phyloP scores from a whole-genome alignment of 495 filamentous ascomycete species.

The Sporormia fimetaria region DNA sequence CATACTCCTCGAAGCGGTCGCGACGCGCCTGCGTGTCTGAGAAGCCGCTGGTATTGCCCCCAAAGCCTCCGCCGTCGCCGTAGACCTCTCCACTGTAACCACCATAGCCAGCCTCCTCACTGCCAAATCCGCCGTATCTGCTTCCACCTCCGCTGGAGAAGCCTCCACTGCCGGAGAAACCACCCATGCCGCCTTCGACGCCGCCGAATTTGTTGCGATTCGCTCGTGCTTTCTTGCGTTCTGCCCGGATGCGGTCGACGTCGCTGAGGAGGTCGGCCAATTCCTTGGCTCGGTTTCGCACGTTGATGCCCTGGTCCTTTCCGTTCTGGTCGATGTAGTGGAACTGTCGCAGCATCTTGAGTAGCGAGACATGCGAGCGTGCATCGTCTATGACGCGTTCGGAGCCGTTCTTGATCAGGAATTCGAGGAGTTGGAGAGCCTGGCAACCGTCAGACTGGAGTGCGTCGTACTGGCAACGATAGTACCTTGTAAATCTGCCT shows the following conservation, averaged over 20 bases:
- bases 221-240: slow-evolving; percentile 84
- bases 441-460: slow-evolving; percentile 25
- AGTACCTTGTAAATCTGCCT: slow-evolving; percentile 92
- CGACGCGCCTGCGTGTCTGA: slow-evolving; percentile 49
- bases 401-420: slow-evolving; percentile 95
- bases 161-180: slow-evolving; percentile 51
- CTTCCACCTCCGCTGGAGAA: slow-evolving; percentile 46
- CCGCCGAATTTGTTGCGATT: slow-evolving; percentile 92
- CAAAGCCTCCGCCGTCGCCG: slow-evolving; percentile 84
- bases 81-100: slow-evolving; percentile 81
- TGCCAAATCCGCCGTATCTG: slow-evolving; percentile 84
- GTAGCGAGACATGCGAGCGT: slow-evolving; percentile 79
- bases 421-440: slow-evolving; percentile 90
- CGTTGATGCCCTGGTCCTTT: slow-evolving; percentile 97
- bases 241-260: slow-evolving; percentile 81
- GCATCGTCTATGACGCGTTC: slow-evolving; percentile 98
- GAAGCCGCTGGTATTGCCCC: slow-evolving; percentile 59
- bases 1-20: slow-evolving; percentile 91
- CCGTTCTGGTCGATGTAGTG: slow-evolving; percentile 94
- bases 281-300: slow-evolving; percentile 92
- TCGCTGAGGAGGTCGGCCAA: slow-evolving; percentile 85
- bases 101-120: slow-evolving; percentile 58
- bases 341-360: slow-evolving; percentile 98
- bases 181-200: slow-evolving; percentile 67
- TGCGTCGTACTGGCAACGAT: neutral